These are phyloP conservation scores for Mycena rosella DNA, from an alignment of 768 basidiomycete genomes.

Conservation along the genomic window DNA sequence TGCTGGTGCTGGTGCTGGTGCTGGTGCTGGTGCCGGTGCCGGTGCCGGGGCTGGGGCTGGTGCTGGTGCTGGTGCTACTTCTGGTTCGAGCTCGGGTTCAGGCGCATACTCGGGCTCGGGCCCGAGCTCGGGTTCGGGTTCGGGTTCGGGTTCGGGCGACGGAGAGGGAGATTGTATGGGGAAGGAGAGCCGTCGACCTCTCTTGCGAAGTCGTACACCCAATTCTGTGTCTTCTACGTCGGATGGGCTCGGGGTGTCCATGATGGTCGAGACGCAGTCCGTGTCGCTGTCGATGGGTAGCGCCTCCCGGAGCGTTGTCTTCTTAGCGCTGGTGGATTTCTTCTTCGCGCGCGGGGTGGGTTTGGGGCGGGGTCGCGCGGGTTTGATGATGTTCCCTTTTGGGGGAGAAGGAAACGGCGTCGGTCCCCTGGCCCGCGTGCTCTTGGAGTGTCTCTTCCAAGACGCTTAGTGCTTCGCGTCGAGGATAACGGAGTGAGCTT, in stretches of 20 bases:
- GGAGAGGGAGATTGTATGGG: not conserved
- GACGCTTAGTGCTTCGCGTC: not conserved
- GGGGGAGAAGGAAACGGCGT: not conserved
- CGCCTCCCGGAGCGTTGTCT: not conserved
- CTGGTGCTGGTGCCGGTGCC: too few relatives aligned
- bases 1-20: too few relatives aligned
- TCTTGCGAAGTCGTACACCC: not conserved
- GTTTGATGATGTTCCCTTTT: not conserved
- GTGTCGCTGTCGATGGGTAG: slow-evolving; percentile 1
- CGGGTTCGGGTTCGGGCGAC: not conserved
- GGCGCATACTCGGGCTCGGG: not conserved
- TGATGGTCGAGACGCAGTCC: not conserved
- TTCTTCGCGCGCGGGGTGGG: not conserved
- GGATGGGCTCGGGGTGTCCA: not conserved
- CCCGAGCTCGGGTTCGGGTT: not conserved
- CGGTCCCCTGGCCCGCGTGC: not conserved
- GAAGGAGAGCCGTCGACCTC: not conserved
- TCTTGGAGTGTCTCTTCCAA: not conserved
- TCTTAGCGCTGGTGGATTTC: not conserved
- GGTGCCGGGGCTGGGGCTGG: too few relatives aligned
- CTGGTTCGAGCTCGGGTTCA: too few relatives aligned
- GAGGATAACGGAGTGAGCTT: not conserved
- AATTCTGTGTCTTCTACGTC: not conserved
- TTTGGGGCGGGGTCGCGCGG: not conserved
- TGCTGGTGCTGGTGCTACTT: too few relatives aligned